Base-by-base conservation (phyloP, 2,329 filamentous ascomycete species). In the Scleromitrula shiraiana region DNA sequence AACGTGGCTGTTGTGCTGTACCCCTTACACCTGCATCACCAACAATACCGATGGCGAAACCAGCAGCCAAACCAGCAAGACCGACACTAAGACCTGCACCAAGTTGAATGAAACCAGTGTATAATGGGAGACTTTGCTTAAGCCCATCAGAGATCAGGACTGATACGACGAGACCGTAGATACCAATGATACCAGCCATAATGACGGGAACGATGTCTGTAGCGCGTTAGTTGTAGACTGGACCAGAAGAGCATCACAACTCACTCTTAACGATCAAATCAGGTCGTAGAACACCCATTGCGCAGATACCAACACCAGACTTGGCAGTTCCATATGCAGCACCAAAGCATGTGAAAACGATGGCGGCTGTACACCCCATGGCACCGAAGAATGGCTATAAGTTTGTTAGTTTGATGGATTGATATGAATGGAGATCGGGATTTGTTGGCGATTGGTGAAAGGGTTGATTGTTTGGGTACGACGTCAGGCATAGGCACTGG, bases 151-250 rank as follows among this genome's bases (percentile, higher is more conserved):
- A 89, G 66, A 93, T 88, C 64, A 93, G 73, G 68, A 93, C 87
- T 15, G 87, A 90, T 53, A 91, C 86, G 71, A 93, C 87, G 58
- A 93, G 79, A 64, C 87, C 87, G 75, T 93, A 98, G 71, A 98
- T 97, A 85, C 88, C 93, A 73, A 98, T 97, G 73, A 98, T 98
- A 97, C 93, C 93, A 78, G 93, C 93, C 93, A 98, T 98, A 83
- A 98, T 95, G 72, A 97, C 93, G 68, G 93, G 93, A 58, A 97
- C 91, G 70, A 97, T 96, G 80, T 96, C 91, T 97, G 59, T 41
- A 32, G 41, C 41, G 7, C 22, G 46, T 62, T 51, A 62, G 53
- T 51, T 26, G 19, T 20, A 12, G 9, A 9, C n/a, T 24, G 41
- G 7, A 5, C 23, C 8, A 26, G 14, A 19, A 23, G n/a, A 15